Evolutionary conservation across 2,329 filamentous ascomycete species (phyloP).

Genomic region (Colletotrichum orchidophilum): DNA sequence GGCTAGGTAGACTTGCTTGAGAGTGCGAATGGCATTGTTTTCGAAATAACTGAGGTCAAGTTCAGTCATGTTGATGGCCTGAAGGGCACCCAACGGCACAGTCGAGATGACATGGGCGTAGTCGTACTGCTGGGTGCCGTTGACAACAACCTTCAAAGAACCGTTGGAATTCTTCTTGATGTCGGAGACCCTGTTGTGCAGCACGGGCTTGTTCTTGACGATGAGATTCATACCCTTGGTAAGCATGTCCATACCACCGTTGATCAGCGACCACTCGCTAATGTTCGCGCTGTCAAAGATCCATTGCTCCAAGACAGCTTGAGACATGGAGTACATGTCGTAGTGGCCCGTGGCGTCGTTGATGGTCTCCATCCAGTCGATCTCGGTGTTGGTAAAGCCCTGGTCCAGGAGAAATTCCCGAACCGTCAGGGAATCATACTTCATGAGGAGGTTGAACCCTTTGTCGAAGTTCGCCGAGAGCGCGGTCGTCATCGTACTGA

Average conservation of each 20-base stretch:
- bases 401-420: slow-evolving; percentile 37
- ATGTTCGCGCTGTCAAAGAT: slow-evolving; percentile 37
- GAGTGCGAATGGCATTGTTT: slow-evolving; percentile 42
- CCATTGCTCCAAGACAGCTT: slow-evolving; percentile 38
- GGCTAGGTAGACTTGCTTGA: slow-evolving; percentile 34
- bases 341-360: slow-evolving; percentile 39
- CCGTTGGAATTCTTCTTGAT: slow-evolving; percentile 34
- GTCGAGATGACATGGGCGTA: slow-evolving; percentile 40
- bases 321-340: slow-evolving; percentile 37
- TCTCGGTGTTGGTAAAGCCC: slow-evolving; percentile 41
- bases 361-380: slow-evolving; percentile 42
- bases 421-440: slow-evolving; percentile 36
- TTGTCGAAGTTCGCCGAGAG: slow-evolving; percentile 32
- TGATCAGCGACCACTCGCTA: slow-evolving; percentile 42
- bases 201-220: slow-evolving; percentile 36
- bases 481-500: slow-evolving; percentile 20
- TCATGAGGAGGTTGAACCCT: slow-evolving; percentile 37
- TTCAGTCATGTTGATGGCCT: slow-evolving; percentile 39
- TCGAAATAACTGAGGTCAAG: slow-evolving; percentile 40
- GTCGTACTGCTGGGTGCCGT: slow-evolving; percentile 30
- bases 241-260: slow-evolving; percentile 42
- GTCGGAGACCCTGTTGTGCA: slow-evolving; percentile 36
- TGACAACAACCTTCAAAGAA: slow-evolving; percentile 36
- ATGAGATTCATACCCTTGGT: slow-evolving; percentile 41
- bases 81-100: slow-evolving; percentile 38